These are phyloP conservation scores for Lipomyces oligophaga DNA, from an alignment of 805 yeast species.

Conservation along the genomic window DNA sequence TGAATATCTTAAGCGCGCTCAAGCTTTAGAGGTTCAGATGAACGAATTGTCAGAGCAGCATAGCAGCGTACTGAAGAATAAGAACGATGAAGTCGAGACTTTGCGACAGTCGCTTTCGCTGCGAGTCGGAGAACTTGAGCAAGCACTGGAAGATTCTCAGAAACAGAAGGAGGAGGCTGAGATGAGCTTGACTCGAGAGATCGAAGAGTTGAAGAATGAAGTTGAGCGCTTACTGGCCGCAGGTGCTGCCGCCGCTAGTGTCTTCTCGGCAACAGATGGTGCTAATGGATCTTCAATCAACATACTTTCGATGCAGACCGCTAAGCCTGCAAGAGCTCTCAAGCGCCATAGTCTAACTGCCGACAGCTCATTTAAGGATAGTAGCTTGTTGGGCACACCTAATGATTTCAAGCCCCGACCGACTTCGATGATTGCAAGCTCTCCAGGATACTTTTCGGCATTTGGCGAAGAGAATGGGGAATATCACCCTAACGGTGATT, in stretches of 20 bases:
- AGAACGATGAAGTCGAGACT: slow-evolving; percentile 28
- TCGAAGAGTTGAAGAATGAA: slow-evolving; percentile 32
- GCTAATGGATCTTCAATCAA: slow-evolving; percentile 1
- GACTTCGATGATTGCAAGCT: slow-evolving; percentile 21
- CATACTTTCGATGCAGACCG: slow-evolving; percentile 6
- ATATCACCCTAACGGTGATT: slow-evolving; percentile 28
- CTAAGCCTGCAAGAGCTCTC: slow-evolving; percentile 13
- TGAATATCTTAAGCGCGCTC: slow-evolving; percentile 22
- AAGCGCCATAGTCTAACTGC: slow-evolving; percentile 20
- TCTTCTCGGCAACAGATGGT: slow-evolving; percentile 35
- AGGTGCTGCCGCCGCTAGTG: slow-evolving; percentile 30
- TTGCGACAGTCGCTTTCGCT: slow-evolving; percentile 13
- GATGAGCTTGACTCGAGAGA: slow-evolving; percentile 30
- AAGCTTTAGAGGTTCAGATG: slow-evolving; percentile 20
- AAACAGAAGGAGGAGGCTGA: slow-evolving; percentile 21
- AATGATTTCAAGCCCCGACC: slow-evolving; percentile 33
- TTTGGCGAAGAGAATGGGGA: slow-evolving; percentile 22
- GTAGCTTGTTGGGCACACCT: slow-evolving; percentile 5
- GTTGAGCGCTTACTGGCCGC: slow-evolving; percentile 40
- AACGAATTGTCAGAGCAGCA: slow-evolving; percentile 20
- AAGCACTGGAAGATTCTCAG: slow-evolving; percentile 11
- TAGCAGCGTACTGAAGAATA: slow-evolving; percentile 30
- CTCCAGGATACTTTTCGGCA: slow-evolving; percentile 26
- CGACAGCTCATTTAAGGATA: slow-evolving; percentile 15
- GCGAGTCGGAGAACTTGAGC: slow-evolving; percentile 18